These are phyloP conservation scores for Populus alba DNA, from an alignment of 345 rosid species.

Conservation along the genomic window DNA sequence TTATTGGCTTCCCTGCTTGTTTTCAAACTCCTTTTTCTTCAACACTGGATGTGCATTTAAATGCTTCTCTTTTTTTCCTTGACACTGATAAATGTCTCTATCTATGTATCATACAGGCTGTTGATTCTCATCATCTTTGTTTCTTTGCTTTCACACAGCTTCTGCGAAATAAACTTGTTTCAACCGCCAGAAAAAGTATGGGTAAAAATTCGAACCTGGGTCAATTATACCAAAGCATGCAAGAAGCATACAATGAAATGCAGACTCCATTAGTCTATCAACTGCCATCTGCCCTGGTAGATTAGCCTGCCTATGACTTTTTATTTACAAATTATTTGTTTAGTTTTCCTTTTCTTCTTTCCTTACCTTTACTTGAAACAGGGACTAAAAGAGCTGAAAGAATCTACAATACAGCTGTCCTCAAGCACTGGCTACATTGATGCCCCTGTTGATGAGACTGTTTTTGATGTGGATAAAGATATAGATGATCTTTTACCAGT, in stretches of 20 bases:
- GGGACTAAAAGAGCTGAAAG: constrained; percentile 88
- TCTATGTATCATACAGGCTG: background rate
- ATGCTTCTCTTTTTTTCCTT: background rate
- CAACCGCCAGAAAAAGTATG: constrained; percentile 63
- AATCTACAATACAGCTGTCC: constrained; percentile 71
- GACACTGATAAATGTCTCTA: background rate
- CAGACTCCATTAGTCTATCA: constrained; percentile 85
- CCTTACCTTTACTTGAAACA: constrained; percentile 32
- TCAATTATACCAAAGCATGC: constrained; percentile 79
- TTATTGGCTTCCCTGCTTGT: background rate
- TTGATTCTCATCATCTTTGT: constrained; percentile 9
- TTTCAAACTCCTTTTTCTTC: background rate
- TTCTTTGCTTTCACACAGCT: constrained; percentile 47
- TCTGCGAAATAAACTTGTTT: constrained; percentile 71
- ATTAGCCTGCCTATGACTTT: constrained; percentile 11
- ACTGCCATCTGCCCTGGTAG: constrained; percentile 50
- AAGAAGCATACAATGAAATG: constrained; percentile 75
- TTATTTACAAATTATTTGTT: background rate
- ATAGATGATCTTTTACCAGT: constrained; percentile 80
- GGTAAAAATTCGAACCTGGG: constrained; percentile 70
- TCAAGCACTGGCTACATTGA: constrained; percentile 74
- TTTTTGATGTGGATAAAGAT: constrained; percentile 85
- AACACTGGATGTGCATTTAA: background rate
- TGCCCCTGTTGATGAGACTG: constrained; percentile 77
- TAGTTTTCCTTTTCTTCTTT: constrained; percentile 5